Evolutionary conservation across 345 rosid species (phyloP).

Genomic region (Clausena lansium): DNA sequence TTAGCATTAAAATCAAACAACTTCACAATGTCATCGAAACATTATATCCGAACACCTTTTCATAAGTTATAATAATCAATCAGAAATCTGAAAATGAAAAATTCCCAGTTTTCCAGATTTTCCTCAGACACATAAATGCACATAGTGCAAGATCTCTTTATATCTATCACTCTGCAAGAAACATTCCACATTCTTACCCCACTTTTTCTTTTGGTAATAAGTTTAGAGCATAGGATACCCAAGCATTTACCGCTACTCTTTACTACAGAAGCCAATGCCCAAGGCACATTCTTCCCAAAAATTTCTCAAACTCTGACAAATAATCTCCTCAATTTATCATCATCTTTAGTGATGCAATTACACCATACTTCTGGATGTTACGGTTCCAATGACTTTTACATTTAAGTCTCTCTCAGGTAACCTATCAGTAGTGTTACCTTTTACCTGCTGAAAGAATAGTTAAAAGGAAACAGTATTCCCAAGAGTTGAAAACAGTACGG

Average conservation of each 20-base stretch:
- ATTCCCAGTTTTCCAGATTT: neutral
- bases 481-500: neutral
- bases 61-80: neutral
- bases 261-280: neutral
- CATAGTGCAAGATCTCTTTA: neutral
- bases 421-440: neutral
- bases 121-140: neutral
- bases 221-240: neutral
- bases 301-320: neutral
- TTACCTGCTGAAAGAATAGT: neutral
- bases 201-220: neutral
- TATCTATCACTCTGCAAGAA: neutral
- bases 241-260: neutral
- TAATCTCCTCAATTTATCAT: neutral
- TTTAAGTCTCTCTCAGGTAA: neutral
- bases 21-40: neutral
- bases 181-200: neutral
- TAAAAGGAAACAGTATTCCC: neutral
- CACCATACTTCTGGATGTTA: neutral
- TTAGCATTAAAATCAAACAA: slow-evolving; percentile 2
- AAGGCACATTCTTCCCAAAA: neutral
- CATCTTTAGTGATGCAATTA: neutral
- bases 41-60: neutral
- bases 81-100: neutral
- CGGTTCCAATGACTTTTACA: neutral